Evolutionary conservation across 2,329 filamentous ascomycete genomes (phyloP).

Genomic region (Fusarium brevicatenulatum): DNA sequence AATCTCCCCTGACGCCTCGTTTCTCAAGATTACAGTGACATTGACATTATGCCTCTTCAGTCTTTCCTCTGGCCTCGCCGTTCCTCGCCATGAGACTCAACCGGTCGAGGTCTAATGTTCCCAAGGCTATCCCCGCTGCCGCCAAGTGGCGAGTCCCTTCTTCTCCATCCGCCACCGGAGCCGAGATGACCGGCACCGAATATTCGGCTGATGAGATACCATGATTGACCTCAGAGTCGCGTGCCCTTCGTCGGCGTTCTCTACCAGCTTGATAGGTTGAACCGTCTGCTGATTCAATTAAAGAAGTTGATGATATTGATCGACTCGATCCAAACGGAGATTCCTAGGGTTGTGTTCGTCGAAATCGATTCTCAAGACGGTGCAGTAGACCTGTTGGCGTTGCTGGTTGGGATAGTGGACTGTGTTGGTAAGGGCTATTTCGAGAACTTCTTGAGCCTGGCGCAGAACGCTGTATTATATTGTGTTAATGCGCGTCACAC

Average conservation of each 20-base stretch:
- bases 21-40: not conserved
- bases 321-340: conserved; percentile 33
- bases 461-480: conserved; percentile 16
- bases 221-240: conserved; percentile 43
- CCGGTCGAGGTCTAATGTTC: conserved; percentile 48
- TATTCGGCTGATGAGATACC: conserved; percentile 39
- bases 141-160: conserved; percentile 41
- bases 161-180: conserved; percentile 21
- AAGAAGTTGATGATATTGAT: conserved; percentile 27
- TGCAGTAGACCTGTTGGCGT: conserved; percentile 40
- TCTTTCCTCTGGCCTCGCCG: not conserved
- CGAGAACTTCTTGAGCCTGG: conserved; percentile 18
- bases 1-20: conserved; percentile 4
- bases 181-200: conserved; percentile 29
- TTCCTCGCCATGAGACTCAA: conserved; percentile 44
- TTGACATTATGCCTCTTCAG: conserved; percentile 5
- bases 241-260: conserved; percentile 46
- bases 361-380: conserved; percentile 39
- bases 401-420: conserved; percentile 40
- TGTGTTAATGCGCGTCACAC: not conserved
- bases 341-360: conserved; percentile 41
- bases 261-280: conserved; percentile 39
- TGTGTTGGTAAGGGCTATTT: conserved; percentile 24
- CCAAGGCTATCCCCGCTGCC: conserved; percentile 44
- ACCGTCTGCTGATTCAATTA: conserved; percentile 6